A percentile compares a stretch with the other conserved stretches of the same genome.
Evolutionary conservation across 176 grass and related monocot genomes (phyloP).

Genomic region (Phyllostachys edulis): DNA sequence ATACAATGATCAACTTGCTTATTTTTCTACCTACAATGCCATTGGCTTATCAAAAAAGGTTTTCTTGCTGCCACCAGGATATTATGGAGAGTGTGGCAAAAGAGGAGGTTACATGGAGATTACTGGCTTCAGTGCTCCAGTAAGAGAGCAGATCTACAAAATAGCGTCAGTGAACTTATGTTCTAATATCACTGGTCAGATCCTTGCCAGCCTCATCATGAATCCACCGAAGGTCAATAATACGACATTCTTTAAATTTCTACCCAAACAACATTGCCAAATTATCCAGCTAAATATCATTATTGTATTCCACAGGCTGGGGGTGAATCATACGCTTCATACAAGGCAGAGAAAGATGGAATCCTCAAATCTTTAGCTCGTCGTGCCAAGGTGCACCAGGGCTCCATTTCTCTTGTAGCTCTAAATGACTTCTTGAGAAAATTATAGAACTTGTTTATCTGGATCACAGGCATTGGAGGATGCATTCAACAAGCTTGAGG

Average conservation of each 20-base stretch:
- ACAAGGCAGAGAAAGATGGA: conserved; percentile 76
- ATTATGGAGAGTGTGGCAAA: conserved; percentile 98
- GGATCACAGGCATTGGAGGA: conserved; percentile 58
- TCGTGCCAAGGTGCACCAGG: conserved; percentile 67
- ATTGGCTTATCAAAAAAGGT: conserved; percentile 26
- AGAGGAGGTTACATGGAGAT: conserved; percentile 98
- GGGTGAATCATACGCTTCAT: conserved; percentile 84
- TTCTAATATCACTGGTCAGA: conserved; percentile 92
- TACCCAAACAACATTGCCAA: conserved; percentile 1
- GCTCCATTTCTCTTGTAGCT: not conserved
- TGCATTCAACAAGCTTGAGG: conserved; percentile 83
- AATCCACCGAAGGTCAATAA: conserved; percentile 81
- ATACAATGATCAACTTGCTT: conserved; percentile 11
- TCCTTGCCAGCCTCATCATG: conserved; percentile 93
- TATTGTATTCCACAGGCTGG: conserved; percentile 55
- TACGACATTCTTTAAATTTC: conserved; percentile 19
- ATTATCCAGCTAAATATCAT: not conserved
- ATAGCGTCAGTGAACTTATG: conserved; percentile 93
- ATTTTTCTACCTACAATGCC: not conserved
- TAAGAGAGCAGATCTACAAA: conserved; percentile 98
- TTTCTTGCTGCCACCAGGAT: conserved; percentile 53
- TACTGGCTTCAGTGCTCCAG: conserved; percentile 74
- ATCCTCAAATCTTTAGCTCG: conserved; percentile 81
- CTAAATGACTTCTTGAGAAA: not conserved
- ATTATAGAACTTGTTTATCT: not conserved